Evolutionary conservation across 768 basidiomycete species (phyloP).

Genomic region (Tulasnella sp.): DNA sequence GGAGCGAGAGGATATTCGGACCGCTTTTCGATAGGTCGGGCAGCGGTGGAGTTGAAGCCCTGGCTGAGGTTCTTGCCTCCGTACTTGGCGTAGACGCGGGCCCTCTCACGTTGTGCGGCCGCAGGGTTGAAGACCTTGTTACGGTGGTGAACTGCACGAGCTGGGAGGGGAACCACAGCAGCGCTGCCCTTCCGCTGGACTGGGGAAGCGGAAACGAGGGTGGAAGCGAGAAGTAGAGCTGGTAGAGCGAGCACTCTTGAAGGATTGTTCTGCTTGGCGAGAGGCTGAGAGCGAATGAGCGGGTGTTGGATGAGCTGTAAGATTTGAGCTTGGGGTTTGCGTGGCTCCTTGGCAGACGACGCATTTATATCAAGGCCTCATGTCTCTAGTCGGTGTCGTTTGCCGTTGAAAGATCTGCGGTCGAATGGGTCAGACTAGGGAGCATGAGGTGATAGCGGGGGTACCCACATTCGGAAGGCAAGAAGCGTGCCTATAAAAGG

Average conservation of each 20-base stretch:
- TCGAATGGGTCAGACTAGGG: neutral
- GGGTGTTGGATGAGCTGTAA: neutral
- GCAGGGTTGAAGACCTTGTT: slow-evolving; percentile 13
- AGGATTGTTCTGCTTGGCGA: neutral
- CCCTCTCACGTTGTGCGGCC: neutral
- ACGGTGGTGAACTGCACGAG: neutral
- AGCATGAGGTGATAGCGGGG: neutral
- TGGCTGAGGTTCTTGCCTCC: neutral
- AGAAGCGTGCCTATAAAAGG: neutral
- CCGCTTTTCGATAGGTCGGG: neutral
- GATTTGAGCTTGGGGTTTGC: neutral
- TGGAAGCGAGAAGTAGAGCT: neutral
- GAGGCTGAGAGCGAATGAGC: neutral
- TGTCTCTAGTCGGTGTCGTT: neutral
- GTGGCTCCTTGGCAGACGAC: neutral
- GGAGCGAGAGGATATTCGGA: neutral
- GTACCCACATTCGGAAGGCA: neutral
- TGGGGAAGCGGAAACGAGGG: slow-evolving; percentile 13
- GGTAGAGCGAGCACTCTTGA: neutral
- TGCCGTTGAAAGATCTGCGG: neutral
- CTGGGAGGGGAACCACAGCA: neutral
- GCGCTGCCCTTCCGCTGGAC: slow-evolving; percentile 16
- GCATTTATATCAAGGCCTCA: neutral
- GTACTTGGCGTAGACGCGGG: slow-evolving; percentile 6
- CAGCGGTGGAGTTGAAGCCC: neutral